Base-by-base conservation (phyloP, 106 monocot species). In the Dendrobium officinale region DNA sequence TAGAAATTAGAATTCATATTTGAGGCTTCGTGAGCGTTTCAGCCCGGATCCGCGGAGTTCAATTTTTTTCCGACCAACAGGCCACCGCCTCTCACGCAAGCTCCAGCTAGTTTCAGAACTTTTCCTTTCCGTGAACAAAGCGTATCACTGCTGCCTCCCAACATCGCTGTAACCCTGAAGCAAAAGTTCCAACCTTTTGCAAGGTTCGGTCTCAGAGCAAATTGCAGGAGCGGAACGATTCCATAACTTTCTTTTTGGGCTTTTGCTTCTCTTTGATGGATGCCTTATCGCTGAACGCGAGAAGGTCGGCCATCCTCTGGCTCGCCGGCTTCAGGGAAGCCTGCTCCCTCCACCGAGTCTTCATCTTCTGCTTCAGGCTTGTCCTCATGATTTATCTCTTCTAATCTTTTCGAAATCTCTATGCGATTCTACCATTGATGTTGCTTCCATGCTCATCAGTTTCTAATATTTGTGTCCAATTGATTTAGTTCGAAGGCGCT, bases 291-390 rank as follows among this genome's bases (percentile, higher is more conserved):
- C 41, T 68, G 78, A 45, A 83, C 31, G 88, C 86, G 11, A 90
- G 86, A 83, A 85, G 81, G 49, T 88, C 81, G 16, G 78, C 54
- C 5, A 40, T 84, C 26, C 86, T 91, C 43, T 99, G 95, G 95
- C 75, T 99, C 64, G 91, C 91, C 19, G 99, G 99, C 1, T 99
- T 99, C 88, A 82, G 77, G 84, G 91, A 99, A 54, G 99, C 99
- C 43, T 93, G 93, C 80, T 93, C 84, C 75, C 85, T 99, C 68
- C 95, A 99, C 78, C 75, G 99, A 61, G 99, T 86, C 79, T 58
- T 89, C 77, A 13, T 84, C 83, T 87, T 95, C 82, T 95, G 91
- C 67, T 10, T 79, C 41, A 88, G 93, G 98, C 91, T 29, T 58
- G 77, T 55, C 24, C 44, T 80, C 33, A 48, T 13, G 27, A 18